A percentile compares a stretch with the other conserved stretches of the same genome.
phyloP scores from a whole-genome alignment of 1,284 basidiomycete genomes.

The Rhodotorula sp. region DNA sequence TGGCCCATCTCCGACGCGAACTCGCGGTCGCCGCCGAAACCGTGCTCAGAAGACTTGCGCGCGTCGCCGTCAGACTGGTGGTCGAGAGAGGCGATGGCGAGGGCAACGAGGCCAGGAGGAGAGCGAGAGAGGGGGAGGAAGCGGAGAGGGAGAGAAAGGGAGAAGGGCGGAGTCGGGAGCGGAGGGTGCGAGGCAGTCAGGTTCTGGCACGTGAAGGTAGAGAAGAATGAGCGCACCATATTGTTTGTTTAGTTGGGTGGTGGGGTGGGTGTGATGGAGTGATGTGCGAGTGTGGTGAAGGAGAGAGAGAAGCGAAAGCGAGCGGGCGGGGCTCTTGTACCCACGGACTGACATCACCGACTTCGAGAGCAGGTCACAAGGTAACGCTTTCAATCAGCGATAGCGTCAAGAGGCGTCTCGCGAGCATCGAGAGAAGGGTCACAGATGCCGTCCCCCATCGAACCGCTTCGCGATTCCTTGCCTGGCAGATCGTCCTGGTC shows the following conservation, averaged over 20 bases:
- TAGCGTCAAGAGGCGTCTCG: background rate
- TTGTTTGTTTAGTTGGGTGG: background rate
- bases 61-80: background rate
- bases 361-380: background rate
- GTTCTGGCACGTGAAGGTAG: rapidly evolving
- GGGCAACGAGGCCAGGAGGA: background rate
- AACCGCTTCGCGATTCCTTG: too few species aligned
- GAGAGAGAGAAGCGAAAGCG: too few species aligned
- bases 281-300: background rate
- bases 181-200: background rate
- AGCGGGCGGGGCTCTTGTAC: background rate
- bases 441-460: background rate
- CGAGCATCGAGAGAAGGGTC: background rate
- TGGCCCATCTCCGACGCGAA: constrained; percentile 19
- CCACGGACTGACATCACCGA: background rate
- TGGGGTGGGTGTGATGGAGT: background rate
- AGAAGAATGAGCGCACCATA: background rate
- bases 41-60: constrained; percentile 12
- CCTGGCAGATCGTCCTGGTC: too few species aligned
- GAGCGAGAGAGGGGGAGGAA: too few species aligned
- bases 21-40: constrained; percentile 8
- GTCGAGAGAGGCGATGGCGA: background rate
- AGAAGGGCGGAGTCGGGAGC: background rate
- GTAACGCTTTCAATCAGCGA: background rate
- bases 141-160: background rate